phyloP scores from a whole-genome alignment of 129 eudicot genomes.

The Escallonia rubra region DNA sequence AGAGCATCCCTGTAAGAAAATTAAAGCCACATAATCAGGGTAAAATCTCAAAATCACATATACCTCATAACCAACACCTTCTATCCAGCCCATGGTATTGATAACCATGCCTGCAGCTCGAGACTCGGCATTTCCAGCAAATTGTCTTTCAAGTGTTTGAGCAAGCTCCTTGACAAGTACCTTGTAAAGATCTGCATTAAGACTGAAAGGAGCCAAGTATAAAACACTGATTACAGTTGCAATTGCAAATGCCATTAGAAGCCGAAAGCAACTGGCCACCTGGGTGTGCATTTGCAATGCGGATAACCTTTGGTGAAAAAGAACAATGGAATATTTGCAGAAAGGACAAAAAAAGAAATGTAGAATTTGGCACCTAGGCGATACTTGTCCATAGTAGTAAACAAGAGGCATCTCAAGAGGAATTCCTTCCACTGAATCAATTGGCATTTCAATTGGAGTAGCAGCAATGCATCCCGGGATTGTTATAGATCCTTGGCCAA shows the following conservation, averaged over 20 bases:
- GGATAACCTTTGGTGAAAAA: background rate
- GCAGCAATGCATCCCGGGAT: slow-evolving; percentile 93
- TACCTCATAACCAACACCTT: slow-evolving; percentile 95
- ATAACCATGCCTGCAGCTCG: slow-evolving; percentile 98
- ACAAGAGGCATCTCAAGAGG: slow-evolving; percentile 99
- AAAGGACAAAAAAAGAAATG: background rate
- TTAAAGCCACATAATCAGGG: background rate
- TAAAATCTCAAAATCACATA: slow-evolving; percentile 1
- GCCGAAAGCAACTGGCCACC: background rate
- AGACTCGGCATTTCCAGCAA: slow-evolving; percentile 83
- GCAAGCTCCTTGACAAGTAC: slow-evolving; percentile 94
- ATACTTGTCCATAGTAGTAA: slow-evolving; percentile 74
- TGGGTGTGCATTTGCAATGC: background rate
- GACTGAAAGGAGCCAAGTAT: slow-evolving; percentile 43
- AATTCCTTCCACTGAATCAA: slow-evolving; percentile 98
- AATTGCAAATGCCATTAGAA: background rate
- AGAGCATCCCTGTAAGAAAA: background rate
- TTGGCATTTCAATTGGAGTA: slow-evolving; percentile 89
- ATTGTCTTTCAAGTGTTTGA: slow-evolving; percentile 67
- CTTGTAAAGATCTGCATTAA: slow-evolving; percentile 80
- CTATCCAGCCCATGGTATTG: slow-evolving; percentile 98
- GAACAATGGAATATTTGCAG: background rate
- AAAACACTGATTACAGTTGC: background rate
- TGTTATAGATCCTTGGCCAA: slow-evolving; percentile 96
- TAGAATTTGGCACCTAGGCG: slow-evolving; percentile 58